These are phyloP conservation scores for Alternaria solani DNA, from an alignment of 2,329 filamentous ascomycete genomes.

Conservation along the genomic window DNA sequence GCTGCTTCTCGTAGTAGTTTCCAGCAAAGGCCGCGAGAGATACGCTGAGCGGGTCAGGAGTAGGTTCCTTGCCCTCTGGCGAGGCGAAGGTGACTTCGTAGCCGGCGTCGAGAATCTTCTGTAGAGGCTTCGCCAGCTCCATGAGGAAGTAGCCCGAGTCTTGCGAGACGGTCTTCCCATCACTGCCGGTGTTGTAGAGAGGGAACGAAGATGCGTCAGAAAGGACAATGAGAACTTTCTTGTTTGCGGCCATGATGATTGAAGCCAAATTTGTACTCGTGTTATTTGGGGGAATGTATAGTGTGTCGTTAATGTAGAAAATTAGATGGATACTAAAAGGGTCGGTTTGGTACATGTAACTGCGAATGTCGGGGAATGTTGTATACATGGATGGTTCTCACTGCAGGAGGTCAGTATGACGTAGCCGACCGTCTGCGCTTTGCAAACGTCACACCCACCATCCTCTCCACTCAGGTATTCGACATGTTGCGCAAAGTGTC, in stretches of 20 bases:
- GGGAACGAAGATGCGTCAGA: constrained; percentile 53
- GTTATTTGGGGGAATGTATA: not conserved
- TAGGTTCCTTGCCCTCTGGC: constrained; percentile 53
- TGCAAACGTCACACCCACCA: constrained; percentile 11
- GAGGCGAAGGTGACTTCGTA: constrained; percentile 59
- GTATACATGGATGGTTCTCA: not conserved
- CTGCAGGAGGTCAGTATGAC: constrained; percentile 20
- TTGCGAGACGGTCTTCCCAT: constrained; percentile 37
- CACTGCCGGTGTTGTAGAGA: constrained; percentile 35
- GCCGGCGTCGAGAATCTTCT: constrained; percentile 38
- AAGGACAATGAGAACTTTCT: constrained; percentile 57
- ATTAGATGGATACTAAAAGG: not conserved
- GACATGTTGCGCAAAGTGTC: not conserved
- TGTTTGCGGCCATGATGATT: constrained; percentile 40
- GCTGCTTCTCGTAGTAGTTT: constrained; percentile 56
- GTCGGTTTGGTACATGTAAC: not conserved
- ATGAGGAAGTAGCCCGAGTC: constrained; percentile 45
- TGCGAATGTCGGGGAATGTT: not conserved
- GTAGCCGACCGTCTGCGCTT: constrained; percentile 5
- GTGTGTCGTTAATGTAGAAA: not conserved
- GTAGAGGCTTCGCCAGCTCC: constrained; percentile 44
- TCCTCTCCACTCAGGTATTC: not conserved
- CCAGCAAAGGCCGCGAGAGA: constrained; percentile 55
- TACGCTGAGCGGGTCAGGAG: constrained; percentile 54
- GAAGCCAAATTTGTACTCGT: not conserved